Base-by-base conservation (phyloP, 2,329 filamentous ascomycete genomes). In the Monilinia aucupariae region DNA sequence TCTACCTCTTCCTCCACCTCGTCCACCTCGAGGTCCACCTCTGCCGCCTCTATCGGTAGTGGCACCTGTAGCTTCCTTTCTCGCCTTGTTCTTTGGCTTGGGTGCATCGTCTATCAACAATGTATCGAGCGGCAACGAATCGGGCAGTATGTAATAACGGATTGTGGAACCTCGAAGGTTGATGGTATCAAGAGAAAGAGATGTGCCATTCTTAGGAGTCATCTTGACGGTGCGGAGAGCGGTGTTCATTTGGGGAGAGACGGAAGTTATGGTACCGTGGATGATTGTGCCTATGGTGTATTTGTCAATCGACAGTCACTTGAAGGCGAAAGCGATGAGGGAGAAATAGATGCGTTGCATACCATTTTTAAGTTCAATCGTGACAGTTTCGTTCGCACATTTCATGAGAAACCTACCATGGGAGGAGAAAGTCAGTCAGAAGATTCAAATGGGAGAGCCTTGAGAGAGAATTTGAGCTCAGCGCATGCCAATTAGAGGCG, bases 21-120 rank as follows among this genome's bases (percentile, higher is more conserved):
- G 80, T 37, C 82, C 75, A 63, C 78, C 75, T 67, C 78, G 76
- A 48, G 73, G 65, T 22, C 74, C 76, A 34, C 80, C 75, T 50
- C 81, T 72, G 45, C 80, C 74, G 30, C 79, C 75, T 52, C 78
- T 70, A 25, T 78, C 75, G 52, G 79, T 76, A 34, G 78, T 76
- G 32, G 78, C 77, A 12, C 81, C 80, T 51, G 81, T 82, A 51
- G 84, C 83, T 79, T 97, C 94, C 83, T 99, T 99, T 75, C 93
- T 86, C 32, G 94, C 93, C 86, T 99, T 99, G 81, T 99, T 99
- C 89, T 97, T 97, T 66, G 94, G 93, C 82, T 99, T 99, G 59
- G 93, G 92, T 72, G 91, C 87, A 78, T 99, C 94, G 76, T 99
- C 94, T 71, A 99, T 92, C 66, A 99, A 84, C 60, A 99, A 84